Conservation (phyloP, 2,329 filamentous ascomycete species). For the Coniella vitis region DNA sequence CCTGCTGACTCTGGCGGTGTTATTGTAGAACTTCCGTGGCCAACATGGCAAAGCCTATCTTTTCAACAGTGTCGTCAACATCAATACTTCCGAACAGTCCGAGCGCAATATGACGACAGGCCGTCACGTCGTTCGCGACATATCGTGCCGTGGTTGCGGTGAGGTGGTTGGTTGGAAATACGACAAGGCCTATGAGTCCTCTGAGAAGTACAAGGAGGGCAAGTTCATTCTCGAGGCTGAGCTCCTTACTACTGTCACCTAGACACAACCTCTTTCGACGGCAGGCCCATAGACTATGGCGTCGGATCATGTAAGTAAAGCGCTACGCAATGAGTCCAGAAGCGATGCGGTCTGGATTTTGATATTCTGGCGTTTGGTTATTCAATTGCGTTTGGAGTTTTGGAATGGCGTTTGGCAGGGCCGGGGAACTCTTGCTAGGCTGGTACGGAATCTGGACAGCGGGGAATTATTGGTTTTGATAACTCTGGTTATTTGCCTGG, state of each 20-base stretch:
- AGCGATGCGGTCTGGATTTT: too few species aligned
- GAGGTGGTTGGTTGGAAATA: constrained; percentile 98
- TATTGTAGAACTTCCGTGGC: constrained; percentile 82
- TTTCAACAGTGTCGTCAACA: constrained; percentile 90
- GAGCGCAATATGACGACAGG: constrained; percentile 99
- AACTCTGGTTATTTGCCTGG: not conserved
- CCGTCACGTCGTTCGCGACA: constrained; percentile 88
- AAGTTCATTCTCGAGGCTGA: constrained; percentile 96
- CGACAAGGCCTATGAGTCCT: constrained; percentile 87
- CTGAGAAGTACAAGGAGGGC: constrained; percentile 97
- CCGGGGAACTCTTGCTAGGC: not conserved
- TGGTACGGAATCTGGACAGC: not conserved
- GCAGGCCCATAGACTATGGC: too few species aligned
- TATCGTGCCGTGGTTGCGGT: constrained; percentile 83
- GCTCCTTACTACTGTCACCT: constrained; percentile 72
- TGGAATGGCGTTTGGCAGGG: not conserved
- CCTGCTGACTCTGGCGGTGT: not conserved
- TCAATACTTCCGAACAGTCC: constrained; percentile 72
- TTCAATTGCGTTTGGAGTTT: not conserved
- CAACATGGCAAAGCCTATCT: constrained; percentile 98
- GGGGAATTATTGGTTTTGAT: not conserved
- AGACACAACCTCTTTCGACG: not conserved
- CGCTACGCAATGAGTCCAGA: too few species aligned
- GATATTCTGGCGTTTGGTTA: not conserved
- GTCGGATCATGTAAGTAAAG: not conserved